Conservation (phyloP, 805 yeast genomes). For the Tetrapisispora namnaoensis region DNA sequence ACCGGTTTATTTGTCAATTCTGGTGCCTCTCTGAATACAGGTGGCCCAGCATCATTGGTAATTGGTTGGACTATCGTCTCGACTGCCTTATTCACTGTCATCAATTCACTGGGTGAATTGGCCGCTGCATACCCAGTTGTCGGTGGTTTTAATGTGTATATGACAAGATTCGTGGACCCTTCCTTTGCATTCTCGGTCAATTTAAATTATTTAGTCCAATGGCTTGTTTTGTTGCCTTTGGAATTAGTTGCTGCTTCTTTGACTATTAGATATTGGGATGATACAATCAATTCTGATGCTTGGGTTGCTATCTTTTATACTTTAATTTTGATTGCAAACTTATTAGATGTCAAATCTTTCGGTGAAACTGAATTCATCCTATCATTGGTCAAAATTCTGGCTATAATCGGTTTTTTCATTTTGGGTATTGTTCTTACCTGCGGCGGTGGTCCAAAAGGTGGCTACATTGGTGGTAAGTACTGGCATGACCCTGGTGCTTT, state of each 20-base stretch:
- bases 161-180: slow-evolving; percentile 45
- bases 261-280: slow-evolving; percentile 46
- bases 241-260: slow-evolving; percentile 53
- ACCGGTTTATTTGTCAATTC: slow-evolving; percentile 62
- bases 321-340: slow-evolving; percentile 38
- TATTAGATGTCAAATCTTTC: slow-evolving; percentile 44
- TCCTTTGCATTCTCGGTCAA: slow-evolving; percentile 47
- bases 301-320: slow-evolving; percentile 50
- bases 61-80: slow-evolving; percentile 49
- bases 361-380: slow-evolving; percentile 50
- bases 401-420: slow-evolving; percentile 45
- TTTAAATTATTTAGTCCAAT: slow-evolving; percentile 44
- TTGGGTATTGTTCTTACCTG: slow-evolving; percentile 41
- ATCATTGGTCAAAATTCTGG: slow-evolving; percentile 39
- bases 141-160: slow-evolving; percentile 43
- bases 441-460: slow-evolving; percentile 37
- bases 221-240: slow-evolving; percentile 48
- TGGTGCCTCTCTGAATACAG: slow-evolving; percentile 46
- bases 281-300: slow-evolving; percentile 43
- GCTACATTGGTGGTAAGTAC: slow-evolving; percentile 36
- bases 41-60: slow-evolving; percentile 58
- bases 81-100: slow-evolving; percentile 48
- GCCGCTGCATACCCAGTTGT: slow-evolving; percentile 45
- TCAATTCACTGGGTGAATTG: slow-evolving; percentile 44
- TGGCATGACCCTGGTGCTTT: slow-evolving; percentile 57